A percentile compares a stretch with the other conserved stretches of the same genome.
phyloP scores from a whole-genome alignment of 768 basidiomycete species.

The Royoungia palumana region DNA sequence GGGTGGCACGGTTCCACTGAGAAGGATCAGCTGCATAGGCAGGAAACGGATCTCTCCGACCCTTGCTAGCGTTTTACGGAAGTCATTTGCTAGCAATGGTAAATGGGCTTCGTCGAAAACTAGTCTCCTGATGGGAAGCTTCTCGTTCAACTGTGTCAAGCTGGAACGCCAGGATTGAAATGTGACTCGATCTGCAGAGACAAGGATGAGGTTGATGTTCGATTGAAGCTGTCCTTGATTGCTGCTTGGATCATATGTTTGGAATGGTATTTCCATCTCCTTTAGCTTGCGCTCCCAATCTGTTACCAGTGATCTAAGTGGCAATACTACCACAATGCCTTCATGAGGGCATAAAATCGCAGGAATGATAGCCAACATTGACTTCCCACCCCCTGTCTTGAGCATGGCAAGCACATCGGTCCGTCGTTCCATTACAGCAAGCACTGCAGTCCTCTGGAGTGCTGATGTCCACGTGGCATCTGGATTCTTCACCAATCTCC shows the following conservation, averaged over 20 bases:
- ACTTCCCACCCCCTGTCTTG: slow-evolving; percentile 28
- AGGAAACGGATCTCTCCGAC: too few species aligned
- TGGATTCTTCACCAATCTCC: not conserved
- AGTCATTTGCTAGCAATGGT: too few species aligned
- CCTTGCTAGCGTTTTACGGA: too few species aligned
- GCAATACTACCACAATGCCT: not conserved
- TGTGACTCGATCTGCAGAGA: too few species aligned
- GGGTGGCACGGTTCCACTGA: too few species aligned
- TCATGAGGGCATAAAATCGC: slow-evolving; percentile 7
- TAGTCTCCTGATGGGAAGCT: too few species aligned
- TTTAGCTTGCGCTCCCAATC: not conserved
- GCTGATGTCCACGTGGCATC: not conserved
- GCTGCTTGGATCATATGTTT: not conserved
- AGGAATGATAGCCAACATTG: slow-evolving; percentile 23
- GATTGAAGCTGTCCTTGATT: not conserved
- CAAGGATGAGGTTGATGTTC: too few species aligned
- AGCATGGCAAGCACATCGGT: slow-evolving; percentile 23
- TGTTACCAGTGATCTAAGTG: not conserved
- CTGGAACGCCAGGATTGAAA: too few species aligned
- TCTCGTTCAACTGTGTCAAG: too few species aligned
- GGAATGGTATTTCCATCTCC: not conserved
- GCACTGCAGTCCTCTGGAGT: slow-evolving; percentile 5
- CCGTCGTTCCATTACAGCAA: slow-evolving; percentile 2
- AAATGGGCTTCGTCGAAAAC: too few species aligned
- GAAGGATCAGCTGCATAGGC: too few species aligned